phyloP scores from a whole-genome alignment of 1,139 yeast species.

The Nematodospora anomalae region DNA sequence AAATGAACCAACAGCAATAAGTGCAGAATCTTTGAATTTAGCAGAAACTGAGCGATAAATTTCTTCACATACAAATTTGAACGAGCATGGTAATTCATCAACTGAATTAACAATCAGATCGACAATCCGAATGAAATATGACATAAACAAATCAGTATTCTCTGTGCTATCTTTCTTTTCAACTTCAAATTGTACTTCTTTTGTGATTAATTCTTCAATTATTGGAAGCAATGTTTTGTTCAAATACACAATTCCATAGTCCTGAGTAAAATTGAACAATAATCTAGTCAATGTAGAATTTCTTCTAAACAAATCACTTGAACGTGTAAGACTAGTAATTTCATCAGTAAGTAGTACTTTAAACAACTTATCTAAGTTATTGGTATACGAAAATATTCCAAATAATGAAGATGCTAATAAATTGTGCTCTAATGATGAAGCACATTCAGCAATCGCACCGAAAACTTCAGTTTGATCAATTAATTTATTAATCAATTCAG shows the following conservation, averaged over 20 bases:
- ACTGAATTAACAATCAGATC: conserved; percentile 60
- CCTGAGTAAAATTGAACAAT: conserved; percentile 67
- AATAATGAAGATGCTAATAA: conserved; percentile 67
- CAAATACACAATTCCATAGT: conserved; percentile 63
- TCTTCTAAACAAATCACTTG: conserved; percentile 74
- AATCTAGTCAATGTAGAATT: conserved; percentile 82
- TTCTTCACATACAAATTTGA: conserved; percentile 71
- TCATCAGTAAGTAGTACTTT: conserved; percentile 61
- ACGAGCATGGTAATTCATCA: conserved; percentile 65
- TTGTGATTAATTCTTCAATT: conserved; percentile 47
- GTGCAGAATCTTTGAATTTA: conserved; percentile 67
- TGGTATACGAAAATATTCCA: conserved; percentile 56
- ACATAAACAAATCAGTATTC: conserved; percentile 50
- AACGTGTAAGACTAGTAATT: conserved; percentile 56
- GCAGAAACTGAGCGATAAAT: conserved; percentile 63
- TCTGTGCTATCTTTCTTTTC: conserved; percentile 52
- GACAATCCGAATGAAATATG: conserved; percentile 58
- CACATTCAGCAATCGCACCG: conserved; percentile 67
- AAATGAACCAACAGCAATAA: conserved; percentile 83
- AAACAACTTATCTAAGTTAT: conserved; percentile 56
- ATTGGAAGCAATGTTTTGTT: conserved; percentile 55
- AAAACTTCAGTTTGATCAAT: conserved; percentile 29
- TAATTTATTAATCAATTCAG: conserved; percentile 22
- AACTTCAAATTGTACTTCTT: conserved; percentile 61
- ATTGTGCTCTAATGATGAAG: conserved; percentile 51